Evolutionary conservation across 2,329 filamentous ascomycete genomes (phyloP).

Genomic region (Fusarium pilosicola): DNA sequence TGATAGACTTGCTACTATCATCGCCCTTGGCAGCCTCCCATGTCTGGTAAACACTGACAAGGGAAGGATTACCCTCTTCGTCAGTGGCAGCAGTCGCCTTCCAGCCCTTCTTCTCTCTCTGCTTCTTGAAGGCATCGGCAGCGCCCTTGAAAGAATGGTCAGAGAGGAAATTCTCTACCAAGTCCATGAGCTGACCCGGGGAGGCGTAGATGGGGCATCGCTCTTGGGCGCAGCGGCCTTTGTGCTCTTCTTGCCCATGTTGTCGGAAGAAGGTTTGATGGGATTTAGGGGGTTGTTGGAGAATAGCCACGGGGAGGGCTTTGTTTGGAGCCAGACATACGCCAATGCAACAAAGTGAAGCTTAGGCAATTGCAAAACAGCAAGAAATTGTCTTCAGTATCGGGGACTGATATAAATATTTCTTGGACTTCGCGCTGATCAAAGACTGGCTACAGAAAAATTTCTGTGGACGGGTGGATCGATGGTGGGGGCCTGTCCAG

Average conservation of each 20-base stretch:
- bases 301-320: conserved; percentile 57
- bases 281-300: conserved; percentile 51
- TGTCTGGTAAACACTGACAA: conserved; percentile 61
- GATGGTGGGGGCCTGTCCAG: conserved; percentile 31
- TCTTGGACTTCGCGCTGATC: conserved; percentile 17
- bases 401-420: conserved; percentile 17
- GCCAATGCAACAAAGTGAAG: conserved; percentile 14
- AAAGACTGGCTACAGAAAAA: conserved; percentile 37
- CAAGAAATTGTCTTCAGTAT: conserved; percentile 5
- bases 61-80: conserved; percentile 48
- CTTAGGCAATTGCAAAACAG: conserved; percentile 6
- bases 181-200: conserved; percentile 71
- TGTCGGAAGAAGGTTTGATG: conserved; percentile 24
- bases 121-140: conserved; percentile 70
- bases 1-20: conserved; percentile 32
- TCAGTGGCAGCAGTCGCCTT: conserved; percentile 39
- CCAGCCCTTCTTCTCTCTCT: conserved; percentile 66
- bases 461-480: conserved; percentile 37
- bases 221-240: conserved; percentile 33
- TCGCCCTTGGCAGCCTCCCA: conserved; percentile 55
- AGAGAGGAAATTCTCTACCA: conserved; percentile 73
- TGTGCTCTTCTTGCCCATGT: conserved; percentile 50
- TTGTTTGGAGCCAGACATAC: conserved; percentile 49
- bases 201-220: conserved; percentile 44
- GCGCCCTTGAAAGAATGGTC: conserved; percentile 72